These are phyloP conservation scores for Cochlearia excelsa DNA, from an alignment of 345 rosid genomes.

Conservation along the genomic window DNA sequence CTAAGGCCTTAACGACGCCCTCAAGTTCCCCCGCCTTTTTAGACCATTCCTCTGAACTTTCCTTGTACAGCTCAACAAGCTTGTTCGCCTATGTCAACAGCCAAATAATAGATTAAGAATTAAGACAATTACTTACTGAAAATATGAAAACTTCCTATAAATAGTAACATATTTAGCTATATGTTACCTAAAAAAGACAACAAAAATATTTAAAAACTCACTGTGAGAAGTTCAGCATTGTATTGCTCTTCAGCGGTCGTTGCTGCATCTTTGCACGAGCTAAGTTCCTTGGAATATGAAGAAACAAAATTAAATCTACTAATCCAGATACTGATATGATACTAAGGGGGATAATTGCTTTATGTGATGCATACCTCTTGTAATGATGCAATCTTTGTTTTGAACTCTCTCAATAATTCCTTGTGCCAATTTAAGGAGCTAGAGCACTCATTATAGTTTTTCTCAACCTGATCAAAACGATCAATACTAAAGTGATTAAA, in stretches of 20 bases:
- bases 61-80: conserved; percentile 86
- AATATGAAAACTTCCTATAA: conserved; percentile 16
- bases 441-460: conserved; percentile 54
- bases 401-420: conserved; percentile 76
- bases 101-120: conserved; percentile 18
- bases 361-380: conserved; percentile 55
- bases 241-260: conserved; percentile 65
- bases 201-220: conserved; percentile 39
- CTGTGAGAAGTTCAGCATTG: conserved; percentile 77
- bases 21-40: conserved; percentile 93
- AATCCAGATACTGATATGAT: conserved; percentile 7
- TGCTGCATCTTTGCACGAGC: conserved; percentile 63
- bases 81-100: conserved; percentile 56
- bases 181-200: conserved; percentile 6
- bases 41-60: conserved; percentile 95
- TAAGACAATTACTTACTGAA: conserved; percentile 1
- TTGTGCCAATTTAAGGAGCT: conserved; percentile 68
- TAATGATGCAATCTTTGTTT: conserved; percentile 45
- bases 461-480: conserved; percentile 52
- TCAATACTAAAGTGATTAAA: conserved; percentile 1
- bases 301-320: conserved; percentile 32
- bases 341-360: conserved; percentile 3
- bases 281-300: conserved; percentile 52
- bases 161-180: conserved; percentile 3
- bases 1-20: conserved; percentile 90